Percentiles rank a stretch among this genome's conserved stretches.
Evolutionary conservation across 805 yeast genomes (phyloP).

Genomic region (Clavispora phyllophila): DNA sequence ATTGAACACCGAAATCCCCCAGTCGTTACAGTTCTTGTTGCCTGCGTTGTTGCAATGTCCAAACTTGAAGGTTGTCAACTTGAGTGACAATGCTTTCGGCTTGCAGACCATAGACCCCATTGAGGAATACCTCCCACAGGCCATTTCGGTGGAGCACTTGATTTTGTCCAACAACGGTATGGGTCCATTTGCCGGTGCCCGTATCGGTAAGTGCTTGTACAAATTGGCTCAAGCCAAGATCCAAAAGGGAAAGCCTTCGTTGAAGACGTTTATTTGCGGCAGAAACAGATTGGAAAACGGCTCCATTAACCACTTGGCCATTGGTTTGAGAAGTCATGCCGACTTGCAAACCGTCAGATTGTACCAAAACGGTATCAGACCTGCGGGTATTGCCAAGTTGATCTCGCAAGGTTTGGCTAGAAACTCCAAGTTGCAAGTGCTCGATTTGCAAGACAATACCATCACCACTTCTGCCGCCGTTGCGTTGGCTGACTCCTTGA

Average conservation of each 20-base stretch:
- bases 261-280: slow-evolving; percentile 91
- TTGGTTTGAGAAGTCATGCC: slow-evolving; percentile 78
- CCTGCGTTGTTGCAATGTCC: slow-evolving; percentile 68
- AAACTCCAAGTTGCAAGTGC: slow-evolving; percentile 54
- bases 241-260: slow-evolving; percentile 42
- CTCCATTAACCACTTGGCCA: slow-evolving; percentile 76
- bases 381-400: slow-evolving; percentile 77
- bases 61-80: slow-evolving; percentile 66
- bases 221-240: slow-evolving; percentile 63
- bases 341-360: slow-evolving; percentile 69
- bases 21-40: slow-evolving; percentile 65
- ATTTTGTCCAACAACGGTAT: slow-evolving; percentile 92
- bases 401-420: slow-evolving; percentile 65
- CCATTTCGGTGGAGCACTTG: slow-evolving; percentile 77
- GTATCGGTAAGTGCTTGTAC: slow-evolving; percentile 83
- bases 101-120: slow-evolving; percentile 90
- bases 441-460: slow-evolving; percentile 95
- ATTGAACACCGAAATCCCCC: slow-evolving; percentile 89
- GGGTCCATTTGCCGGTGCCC: slow-evolving; percentile 97
- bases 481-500: slow-evolving; percentile 39
- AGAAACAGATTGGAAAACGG: slow-evolving; percentile 97
- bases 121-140: slow-evolving; percentile 70
- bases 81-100: slow-evolving; percentile 96
- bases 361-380: slow-evolving; percentile 97
- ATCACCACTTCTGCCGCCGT: slow-evolving; percentile 70